Evolutionary conservation across 495 filamentous ascomycete genomes (phyloP), one percentile per base, ranked within the genome.

Genomic region (Penicillium arizonense): DNA sequence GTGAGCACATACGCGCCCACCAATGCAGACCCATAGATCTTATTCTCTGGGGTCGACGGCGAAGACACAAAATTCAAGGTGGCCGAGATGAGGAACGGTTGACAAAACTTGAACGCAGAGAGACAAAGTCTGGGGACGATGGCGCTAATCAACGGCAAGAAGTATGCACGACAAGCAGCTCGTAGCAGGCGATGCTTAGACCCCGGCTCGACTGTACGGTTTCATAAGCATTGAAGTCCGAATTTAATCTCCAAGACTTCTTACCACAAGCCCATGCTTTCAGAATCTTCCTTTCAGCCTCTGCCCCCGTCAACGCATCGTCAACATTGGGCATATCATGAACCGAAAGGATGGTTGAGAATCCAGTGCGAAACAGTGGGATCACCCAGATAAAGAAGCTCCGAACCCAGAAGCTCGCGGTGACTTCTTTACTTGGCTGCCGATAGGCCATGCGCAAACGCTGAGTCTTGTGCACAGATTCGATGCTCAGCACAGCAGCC

Each of bases 41-140:
- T 44, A 59, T 14, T 62, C 41, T 62, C 46, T 45, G 21, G 47
- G 9, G 20, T 62, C 55, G 5, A 40, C 47, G 8, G 70, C 60
- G 44, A 64, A 24, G 13, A 68, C 21, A 32, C 72, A 62, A 44
- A 75, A 67, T 33, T 50, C 46, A 82, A 56, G 0, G 78, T 68
- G 4, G 69, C 64, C 34, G 77, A 66, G 20, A 87, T 76, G 35
- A 87, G 67, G 39, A 87, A 80, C 2, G 84, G 82, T 47, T 86
- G 83, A 32, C 74, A 77, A 55, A 82, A 82, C 32, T 59, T 76
- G 65, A 86, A 83, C 1, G 61, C 81, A 33, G 75, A 78, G 12
- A 80, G 65, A 37, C 62, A 73, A 5, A 81, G 50, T 5, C 80
- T 72, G 2, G 83, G 81, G 4, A 72, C 59, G 21, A 80, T 70